Evolutionary conservation across 352 stramenopile genomes (phyloP).

Genomic region (Phytophthora rubi): DNA sequence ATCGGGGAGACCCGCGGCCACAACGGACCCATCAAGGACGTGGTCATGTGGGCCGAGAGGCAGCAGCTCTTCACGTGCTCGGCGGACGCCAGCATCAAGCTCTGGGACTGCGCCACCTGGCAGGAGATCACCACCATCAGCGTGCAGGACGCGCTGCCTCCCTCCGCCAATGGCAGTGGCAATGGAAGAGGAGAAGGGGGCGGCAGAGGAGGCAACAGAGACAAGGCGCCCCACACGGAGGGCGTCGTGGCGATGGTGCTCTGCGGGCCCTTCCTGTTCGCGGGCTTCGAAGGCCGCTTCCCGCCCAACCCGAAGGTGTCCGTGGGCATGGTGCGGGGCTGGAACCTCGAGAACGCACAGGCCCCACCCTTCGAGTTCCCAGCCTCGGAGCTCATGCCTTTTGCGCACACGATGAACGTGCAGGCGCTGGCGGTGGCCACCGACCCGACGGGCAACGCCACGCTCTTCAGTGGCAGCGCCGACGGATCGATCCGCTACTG

Average conservation of each 20-base stretch:
- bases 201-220: conserved; percentile 12
- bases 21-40: conserved; percentile 75
- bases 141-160: conserved; percentile 43
- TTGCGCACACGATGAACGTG: conserved; percentile 79
- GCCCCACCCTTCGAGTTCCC: conserved; percentile 70
- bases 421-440: conserved; percentile 75
- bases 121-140: conserved; percentile 81
- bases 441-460: conserved; percentile 67
- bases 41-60: conserved; percentile 70
- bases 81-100: conserved; percentile 76
- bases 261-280: conserved; percentile 80
- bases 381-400: conserved; percentile 69
- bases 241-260: conserved; percentile 75
- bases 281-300: conserved; percentile 77
- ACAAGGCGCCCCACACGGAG: conserved; percentile 43
- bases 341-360: conserved; percentile 82
- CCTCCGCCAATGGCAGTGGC: conserved; percentile 16
- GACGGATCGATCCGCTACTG: conserved; percentile 85
- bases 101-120: conserved; percentile 86
- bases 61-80: conserved; percentile 85
- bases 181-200: background rate
- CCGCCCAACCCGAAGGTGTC: conserved; percentile 58
- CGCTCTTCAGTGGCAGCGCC: conserved; percentile 77
- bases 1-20: conserved; percentile 84
- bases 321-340: conserved; percentile 81